Base-by-base conservation (phyloP, 352 stramenopile species). In the Vaucheria bursata region DNA sequence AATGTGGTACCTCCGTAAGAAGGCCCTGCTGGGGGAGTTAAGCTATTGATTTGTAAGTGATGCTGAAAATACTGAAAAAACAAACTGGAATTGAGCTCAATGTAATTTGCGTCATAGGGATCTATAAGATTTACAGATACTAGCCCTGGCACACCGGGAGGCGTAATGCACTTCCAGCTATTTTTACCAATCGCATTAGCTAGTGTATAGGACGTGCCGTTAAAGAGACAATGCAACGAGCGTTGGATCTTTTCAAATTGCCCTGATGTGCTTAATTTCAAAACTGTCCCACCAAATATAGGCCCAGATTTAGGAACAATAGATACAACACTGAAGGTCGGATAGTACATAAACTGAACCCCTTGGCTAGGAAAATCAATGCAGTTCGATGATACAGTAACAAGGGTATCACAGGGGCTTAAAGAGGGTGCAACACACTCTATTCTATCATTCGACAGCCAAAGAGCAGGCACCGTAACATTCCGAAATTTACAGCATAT, bases 1-100 rank as follows among this genome's bases (percentile, higher is more conserved):
- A 90, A 74, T n/a, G 49, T 73, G 32, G 86, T 89, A 1, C 79
- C 84, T 45, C 86, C 87, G 69, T 33, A 71, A 4, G 79, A 40
- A 34, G 82, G 39, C 39, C 86, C 85, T 79, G 85, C 84, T 0
- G 71, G 71, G 7, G 85, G 86, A 37, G 49, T 65, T 50, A 88
- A 79, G 4, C 80, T 83, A n/a, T n/a, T 77, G 0, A 88, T 25
- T 32, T 12, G 2, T n/a, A n/a, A n/a, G 31, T 45, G 65, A n/a
- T 18, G 36, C 6, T 25, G 8, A 5, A 80, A 39, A 52, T 71
- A 83, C 6, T 31, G 6, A 34, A 68, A 68, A 7, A 7, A 7
- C 2, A 7, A 2, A n/a, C n/a, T n/a, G n/a, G n/a, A n/a, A n/a
- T n/a, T n/a, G n/a, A n/a, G n/a, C n/a, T n/a, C n/a, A n/a, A n/a